A percentile compares a stretch with the other conserved stretches of the same genome.
Evolutionary conservation across 2,329 filamentous ascomycete genomes (phyloP).

Genomic region (Colletotrichum brevisporum): DNA sequence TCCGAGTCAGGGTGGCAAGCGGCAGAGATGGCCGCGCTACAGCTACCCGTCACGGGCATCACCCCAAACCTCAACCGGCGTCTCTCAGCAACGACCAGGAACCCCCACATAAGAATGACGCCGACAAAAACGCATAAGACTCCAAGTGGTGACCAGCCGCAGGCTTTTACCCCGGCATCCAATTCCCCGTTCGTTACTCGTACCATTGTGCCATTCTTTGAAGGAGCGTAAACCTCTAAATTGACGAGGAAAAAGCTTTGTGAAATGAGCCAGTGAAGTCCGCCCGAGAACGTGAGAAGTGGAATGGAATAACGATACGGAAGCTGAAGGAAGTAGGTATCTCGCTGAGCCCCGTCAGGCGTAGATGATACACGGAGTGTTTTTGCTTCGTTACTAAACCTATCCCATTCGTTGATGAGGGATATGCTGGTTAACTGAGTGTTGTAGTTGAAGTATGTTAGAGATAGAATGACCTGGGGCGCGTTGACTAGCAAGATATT

Average conservation of each 20-base stretch:
- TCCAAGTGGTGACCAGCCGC: no score
- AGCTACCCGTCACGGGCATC: no score
- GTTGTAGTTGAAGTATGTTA: constrained; percentile 15
- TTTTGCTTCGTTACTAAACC: background rate
- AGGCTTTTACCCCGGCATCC: no score
- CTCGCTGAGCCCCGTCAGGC: background rate
- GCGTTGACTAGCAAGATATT: background rate
- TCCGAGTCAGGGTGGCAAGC: no score
- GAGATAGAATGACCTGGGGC: background rate
- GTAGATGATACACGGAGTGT: background rate
- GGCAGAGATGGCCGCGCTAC: no score
- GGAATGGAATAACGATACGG: background rate
- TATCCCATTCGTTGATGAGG: background rate
- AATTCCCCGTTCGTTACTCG: no score
- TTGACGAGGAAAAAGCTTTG: background rate
- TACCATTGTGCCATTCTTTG: background rate
- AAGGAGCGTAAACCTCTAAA: background rate
- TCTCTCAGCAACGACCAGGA: no score
- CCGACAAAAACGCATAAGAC: no score
- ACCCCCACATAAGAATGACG: no score
- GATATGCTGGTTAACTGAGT: background rate
- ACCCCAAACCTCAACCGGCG: no score
- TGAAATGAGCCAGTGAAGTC: background rate
- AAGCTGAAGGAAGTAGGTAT: constrained; percentile 6
- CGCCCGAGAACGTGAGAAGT: fast-evolving